Evolutionary conservation across 345 rosid species (phyloP), one percentile per base, ranked within the genome.

Genomic region (Eutrema heterophyllum): DNA sequence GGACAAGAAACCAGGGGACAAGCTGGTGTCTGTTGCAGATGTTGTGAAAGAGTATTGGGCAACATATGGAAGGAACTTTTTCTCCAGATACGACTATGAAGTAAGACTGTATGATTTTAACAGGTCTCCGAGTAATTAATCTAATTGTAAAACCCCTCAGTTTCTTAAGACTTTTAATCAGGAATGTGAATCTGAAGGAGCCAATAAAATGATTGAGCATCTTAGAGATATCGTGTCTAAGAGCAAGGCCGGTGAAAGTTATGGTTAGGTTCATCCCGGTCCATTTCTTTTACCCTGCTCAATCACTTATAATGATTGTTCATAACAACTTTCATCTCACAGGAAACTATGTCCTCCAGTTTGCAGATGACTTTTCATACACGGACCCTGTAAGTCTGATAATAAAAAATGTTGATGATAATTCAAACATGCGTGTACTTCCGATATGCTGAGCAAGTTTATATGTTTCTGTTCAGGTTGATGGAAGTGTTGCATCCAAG

Each of bases 141-240:
- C 38, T 51, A 38, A 26, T 5, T 70, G 41, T 75, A 56, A 71
- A 45, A 9, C n/a, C 6, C 59, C 70, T 72, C 73, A 74, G 53
- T 72, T 38, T 27, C 48, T 36, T 46, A 24, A 52, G 40, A 62
- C 4, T 33, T 27, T 43, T 36, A 39, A 62, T 48, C 86, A 88
- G 97, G 97, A 87, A 68, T 92, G 99, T 80, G 96, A 88, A 83
- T 89, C 97, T 65, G 96, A 86, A 78, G 97, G 91, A 67, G 97
- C 97, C 68, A 88, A 87, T 75, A 86, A 90, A 82, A 90, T 92
- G 99, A 61, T 88, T 6, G 86, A 83, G 46, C 75, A 82, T 80
- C 92, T 94, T 64, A 85, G 96, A 84, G 96, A 84, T 68, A 76
- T 91, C 61, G 30, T 88, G 71, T 81, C 93, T 55, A 83, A 83